These are phyloP conservation scores for Auricularia heimuer DNA, from an alignment of 768 basidiomycete genomes.

Conservation along the genomic window DNA sequence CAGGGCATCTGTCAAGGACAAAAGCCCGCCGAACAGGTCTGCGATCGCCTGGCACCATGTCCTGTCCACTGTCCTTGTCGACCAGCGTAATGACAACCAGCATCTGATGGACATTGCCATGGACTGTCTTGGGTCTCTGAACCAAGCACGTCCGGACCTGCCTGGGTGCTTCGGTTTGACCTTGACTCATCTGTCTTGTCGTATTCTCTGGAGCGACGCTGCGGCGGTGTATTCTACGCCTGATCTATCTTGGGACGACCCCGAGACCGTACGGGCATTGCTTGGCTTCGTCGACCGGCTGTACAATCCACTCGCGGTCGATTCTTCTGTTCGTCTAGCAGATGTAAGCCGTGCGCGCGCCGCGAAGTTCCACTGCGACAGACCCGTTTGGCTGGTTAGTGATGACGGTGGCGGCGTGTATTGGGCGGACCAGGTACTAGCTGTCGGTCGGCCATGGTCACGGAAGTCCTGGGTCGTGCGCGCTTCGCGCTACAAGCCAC, in stretches of 20 bases:
- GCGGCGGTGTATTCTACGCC: neutral
- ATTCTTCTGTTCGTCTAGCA: neutral
- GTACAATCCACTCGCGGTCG: neutral
- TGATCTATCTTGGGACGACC: neutral
- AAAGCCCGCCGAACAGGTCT: neutral
- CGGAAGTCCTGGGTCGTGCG: neutral
- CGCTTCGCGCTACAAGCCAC: neutral
- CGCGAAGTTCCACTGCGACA: neutral
- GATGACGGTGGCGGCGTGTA: neutral
- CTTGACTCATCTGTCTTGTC: neutral
- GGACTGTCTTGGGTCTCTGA: neutral
- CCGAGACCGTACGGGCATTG: neutral
- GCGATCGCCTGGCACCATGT: neutral
- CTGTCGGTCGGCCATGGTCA: neutral
- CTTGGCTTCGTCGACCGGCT: neutral
- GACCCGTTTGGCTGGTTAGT: neutral
- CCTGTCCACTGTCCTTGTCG: neutral
- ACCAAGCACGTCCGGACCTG: neutral
- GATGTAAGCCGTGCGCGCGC: neutral
- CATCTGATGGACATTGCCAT: neutral
- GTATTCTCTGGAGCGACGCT: neutral
- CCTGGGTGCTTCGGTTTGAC: neutral
- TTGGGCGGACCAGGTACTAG: neutral
- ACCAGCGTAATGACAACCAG: neutral
- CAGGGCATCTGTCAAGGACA: neutral